phyloP scores from a whole-genome alignment of 306 rosid species.

The Castanea mollissima region DNA sequence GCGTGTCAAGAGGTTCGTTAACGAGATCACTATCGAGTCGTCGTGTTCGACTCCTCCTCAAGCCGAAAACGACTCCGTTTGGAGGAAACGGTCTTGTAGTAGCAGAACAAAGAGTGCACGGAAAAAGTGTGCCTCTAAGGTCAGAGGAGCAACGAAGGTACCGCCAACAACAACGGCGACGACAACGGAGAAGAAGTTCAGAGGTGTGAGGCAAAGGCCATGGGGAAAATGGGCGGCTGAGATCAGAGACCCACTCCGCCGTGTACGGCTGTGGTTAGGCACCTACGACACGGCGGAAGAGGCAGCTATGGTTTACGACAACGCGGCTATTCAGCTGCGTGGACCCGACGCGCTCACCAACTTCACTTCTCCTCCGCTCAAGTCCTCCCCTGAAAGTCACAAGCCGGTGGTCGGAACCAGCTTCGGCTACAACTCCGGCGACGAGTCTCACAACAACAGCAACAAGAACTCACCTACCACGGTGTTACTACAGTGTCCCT shows the following conservation, averaged over 20 bases:
- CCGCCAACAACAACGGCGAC: neutral
- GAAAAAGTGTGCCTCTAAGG: neutral
- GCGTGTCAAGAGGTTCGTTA: conserved; percentile 55
- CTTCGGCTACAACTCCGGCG: conserved; percentile 46
- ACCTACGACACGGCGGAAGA: conserved; percentile 94
- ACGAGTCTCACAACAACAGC: conserved; percentile 42
- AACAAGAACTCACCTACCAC: conserved; percentile 66
- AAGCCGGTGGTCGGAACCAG: neutral
- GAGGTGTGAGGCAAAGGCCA: conserved; percentile 95
- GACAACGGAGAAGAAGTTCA: conserved; percentile 52
- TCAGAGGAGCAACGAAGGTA: conserved; percentile 5
- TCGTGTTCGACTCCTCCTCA: conserved; percentile 1
- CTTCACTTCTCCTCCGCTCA: conserved; percentile 47
- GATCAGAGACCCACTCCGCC: conserved; percentile 83
- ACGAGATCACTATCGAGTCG: conserved; percentile 61
- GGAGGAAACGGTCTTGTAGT: conserved; percentile 28
- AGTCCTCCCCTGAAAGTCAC: conserved; percentile 8
- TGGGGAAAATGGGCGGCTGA: conserved; percentile 99
- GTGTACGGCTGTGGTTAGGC: conserved; percentile 92
- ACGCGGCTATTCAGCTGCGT: conserved; percentile 88
- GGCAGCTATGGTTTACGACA: conserved; percentile 92
- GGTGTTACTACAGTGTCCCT: conserved; percentile 60
- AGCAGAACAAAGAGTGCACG: neutral
- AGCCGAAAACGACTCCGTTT: conserved; percentile 17
- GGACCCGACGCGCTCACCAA: conserved; percentile 95